Evolutionary conservation across 2,329 filamentous ascomycete genomes (phyloP).

Genomic region (Hymenotorrendiella dingleyae): DNA sequence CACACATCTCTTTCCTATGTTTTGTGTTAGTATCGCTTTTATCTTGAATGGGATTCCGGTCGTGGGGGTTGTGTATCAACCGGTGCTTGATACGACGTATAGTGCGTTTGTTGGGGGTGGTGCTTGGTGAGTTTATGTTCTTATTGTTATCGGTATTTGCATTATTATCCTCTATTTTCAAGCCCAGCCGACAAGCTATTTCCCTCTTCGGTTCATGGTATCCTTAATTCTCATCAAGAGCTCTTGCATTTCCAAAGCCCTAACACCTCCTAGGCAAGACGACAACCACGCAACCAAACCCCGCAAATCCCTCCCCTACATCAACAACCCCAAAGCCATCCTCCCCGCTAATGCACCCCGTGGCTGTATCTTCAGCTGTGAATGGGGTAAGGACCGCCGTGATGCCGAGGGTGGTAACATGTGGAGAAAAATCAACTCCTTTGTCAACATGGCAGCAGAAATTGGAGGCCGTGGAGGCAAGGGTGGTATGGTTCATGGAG

Average conservation of each 20-base stretch:
- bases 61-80: conserved; percentile 68
- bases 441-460: conserved; percentile 69
- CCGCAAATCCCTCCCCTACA: conserved; percentile 61
- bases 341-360: conserved; percentile 59
- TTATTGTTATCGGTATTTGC: no score
- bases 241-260: no score
- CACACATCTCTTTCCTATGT: conserved; percentile 75
- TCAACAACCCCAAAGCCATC: conserved; percentile 55
- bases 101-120: conserved; percentile 60
- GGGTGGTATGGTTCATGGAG: conserved; percentile 74
- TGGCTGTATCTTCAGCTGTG: conserved; percentile 67
- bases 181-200: no score
- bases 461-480: conserved; percentile 54
- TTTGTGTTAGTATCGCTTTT: conserved; percentile 72
- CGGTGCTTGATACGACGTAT: conserved; percentile 64
- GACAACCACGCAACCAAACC: conserved; percentile 16
- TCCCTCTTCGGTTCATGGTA: no score
- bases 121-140: conserved; percentile 52
- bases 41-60: conserved; percentile 52
- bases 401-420: conserved; percentile 63
- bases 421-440: conserved; percentile 66
- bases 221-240: no score
- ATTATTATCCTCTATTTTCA: neutral
- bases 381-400: conserved; percentile 73
- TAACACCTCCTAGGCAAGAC: no score